Evolutionary conservation across 2,329 filamentous ascomycete species (phyloP), one percentile per base, ranked within the genome.

Genomic region (Epichloe elymi): DNA sequence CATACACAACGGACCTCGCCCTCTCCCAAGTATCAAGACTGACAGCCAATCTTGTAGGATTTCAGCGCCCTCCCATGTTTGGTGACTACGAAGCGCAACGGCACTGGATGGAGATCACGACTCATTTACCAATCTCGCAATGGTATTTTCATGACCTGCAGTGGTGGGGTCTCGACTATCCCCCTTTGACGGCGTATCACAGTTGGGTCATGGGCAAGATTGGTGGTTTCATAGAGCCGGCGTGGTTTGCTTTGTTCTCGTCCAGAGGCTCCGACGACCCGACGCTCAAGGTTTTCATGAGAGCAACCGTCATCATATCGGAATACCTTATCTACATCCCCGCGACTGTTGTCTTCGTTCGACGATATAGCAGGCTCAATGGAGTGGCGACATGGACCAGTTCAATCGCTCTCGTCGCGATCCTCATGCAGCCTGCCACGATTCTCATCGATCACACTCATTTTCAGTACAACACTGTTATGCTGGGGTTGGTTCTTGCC

Each of bases 151-250:
- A 98, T 66, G 90, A 98, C 65, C 74, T 97, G 43, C 77, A 91
- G 62, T 98, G 91, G 84, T 98, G 93, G 93, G 94, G 94, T 0
- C 76, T 98, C 58, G 93, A 98, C 70, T 98, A 98, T 66, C 93
- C 93, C 93, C 93, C 93, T 49, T 78, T 98, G 69, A 98, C 93
- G 49, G 94, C 93, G 48, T 98, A 98, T 70, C 93, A 98, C 68
- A 96, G 90, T 72, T 97, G 90, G 91, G 63, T 93, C n/a, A 72
- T 94, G 54, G 93, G 93, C 56, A 86, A 85, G 68, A 79, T 96
- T 73, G 93, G 93, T 48, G 76, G 80, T 49, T 66, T 83, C 38
- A 85, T 97, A 65, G 75, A 95, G 56, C 82, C 86, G 1, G 69
- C 79, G 8, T 98, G 93, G 93, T 98, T 97, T 65, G 83, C 82